Percentiles rank a stretch among this genome's conserved stretches.
Evolutionary conservation across 345 rosid genomes (phyloP).

Genomic region (Geranium brycei): DNA sequence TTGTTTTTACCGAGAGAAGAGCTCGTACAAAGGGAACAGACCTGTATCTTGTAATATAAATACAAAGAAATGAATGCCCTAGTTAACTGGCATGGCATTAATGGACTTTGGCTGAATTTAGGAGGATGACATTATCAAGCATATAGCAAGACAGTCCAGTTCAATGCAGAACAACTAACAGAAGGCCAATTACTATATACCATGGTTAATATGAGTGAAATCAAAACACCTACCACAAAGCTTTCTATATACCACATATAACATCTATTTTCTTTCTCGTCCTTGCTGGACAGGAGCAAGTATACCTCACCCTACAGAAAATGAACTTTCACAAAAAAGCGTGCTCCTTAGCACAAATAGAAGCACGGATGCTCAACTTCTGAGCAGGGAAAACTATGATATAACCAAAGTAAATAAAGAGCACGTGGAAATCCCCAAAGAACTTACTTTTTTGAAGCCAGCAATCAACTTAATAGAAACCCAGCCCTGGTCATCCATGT

Average conservation of each 20-base stretch:
- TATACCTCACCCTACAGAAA: not conserved
- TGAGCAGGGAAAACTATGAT: not conserved
- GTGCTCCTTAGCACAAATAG: not conserved
- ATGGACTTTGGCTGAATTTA: not conserved
- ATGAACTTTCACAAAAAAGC: no score
- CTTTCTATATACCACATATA: not conserved
- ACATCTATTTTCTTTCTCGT: no score
- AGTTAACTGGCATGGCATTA: not conserved
- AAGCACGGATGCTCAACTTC: not conserved
- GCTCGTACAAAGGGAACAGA: no score
- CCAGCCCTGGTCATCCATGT: constrained; percentile 91
- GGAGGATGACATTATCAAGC: not conserved
- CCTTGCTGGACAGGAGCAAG: not conserved
- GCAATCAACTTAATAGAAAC: constrained; percentile 56
- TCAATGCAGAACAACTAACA: no score
- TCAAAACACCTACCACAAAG: not conserved
- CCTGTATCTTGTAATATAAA: no score
- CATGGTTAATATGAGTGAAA: no score
- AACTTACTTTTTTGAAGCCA: constrained; percentile 70
- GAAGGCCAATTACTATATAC: no score
- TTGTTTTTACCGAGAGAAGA: no score
- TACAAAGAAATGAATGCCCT: not conserved
- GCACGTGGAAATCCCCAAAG: constrained; percentile 3
- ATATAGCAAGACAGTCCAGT: no score
- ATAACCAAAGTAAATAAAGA: not conserved